Conservation (phyloP, 2,329 filamentous ascomycete species). For the Incumbomyces delicatus region DNA sequence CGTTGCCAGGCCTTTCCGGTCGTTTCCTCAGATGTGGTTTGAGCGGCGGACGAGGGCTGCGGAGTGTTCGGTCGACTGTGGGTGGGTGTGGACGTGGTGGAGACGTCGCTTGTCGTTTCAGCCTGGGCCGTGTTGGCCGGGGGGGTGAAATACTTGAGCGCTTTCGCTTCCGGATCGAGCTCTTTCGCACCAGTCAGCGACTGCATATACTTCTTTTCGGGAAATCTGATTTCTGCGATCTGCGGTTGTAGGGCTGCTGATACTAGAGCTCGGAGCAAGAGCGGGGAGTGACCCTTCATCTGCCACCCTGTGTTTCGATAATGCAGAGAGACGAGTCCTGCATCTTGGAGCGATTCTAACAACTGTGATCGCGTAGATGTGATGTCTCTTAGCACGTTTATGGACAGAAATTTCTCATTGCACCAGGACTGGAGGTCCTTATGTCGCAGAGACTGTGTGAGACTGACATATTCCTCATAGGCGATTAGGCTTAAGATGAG, state of each 20-base stretch:
- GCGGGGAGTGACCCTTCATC: slow-evolving; percentile 19
- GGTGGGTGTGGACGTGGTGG: background rate
- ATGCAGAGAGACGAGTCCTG: slow-evolving; percentile 60
- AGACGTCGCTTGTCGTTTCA: background rate
- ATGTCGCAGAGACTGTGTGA: slow-evolving; percentile 48
- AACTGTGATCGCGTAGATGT: slow-evolving; percentile 78
- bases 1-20: slow-evolving; percentile 43
- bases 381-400: slow-evolving; percentile 78
- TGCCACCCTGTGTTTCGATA: slow-evolving; percentile 31
- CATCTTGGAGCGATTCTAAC: slow-evolving; percentile 72
- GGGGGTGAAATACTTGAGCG: slow-evolving; percentile 86
- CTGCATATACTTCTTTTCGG: slow-evolving; percentile 87
- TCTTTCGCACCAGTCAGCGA: slow-evolving; percentile 84
- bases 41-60: background rate
- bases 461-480: slow-evolving; percentile 70
- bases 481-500: slow-evolving; percentile 78
- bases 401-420: slow-evolving; percentile 72
- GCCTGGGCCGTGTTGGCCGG: slow-evolving; percentile 23
- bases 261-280: slow-evolving; percentile 59
- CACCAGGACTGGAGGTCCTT: slow-evolving; percentile 67
- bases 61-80: background rate
- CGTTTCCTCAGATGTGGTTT: background rate
- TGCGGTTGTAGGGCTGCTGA: slow-evolving; percentile 73
- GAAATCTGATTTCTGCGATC: slow-evolving; percentile 82
- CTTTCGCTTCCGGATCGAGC: slow-evolving; percentile 80